Evolutionary conservation across 176 grass and related monocot species (phyloP), one percentile per base, ranked within the genome.

Genomic region (Bonia amplexicaulis): DNA sequence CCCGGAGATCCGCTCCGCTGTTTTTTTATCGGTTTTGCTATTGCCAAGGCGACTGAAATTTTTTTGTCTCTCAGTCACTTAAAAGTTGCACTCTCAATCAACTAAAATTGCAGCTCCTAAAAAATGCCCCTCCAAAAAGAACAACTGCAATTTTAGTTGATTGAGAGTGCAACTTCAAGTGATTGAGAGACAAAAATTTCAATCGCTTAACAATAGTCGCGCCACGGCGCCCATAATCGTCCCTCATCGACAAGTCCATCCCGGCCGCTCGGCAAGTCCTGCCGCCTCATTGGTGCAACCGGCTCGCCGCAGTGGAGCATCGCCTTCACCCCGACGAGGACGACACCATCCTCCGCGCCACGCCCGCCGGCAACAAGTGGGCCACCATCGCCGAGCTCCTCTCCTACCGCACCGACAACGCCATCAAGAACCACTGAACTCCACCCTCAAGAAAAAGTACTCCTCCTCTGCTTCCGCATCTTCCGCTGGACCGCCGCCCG

Each of bases 381-480:
- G 93, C 96, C 17, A 98, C 96, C 77, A 98, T 98, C 83, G 91
- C 96, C 0, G 45, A 93, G 3, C 89, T 95, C 14, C 89, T 98
- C 72, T 89, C 96, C 9, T 89, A 93, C 0, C 89, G 96, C 72
- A 98, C 93, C 49, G 93, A 98, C 93, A 98, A 98, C 90, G 96
- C 96, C 85, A 93, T 98, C 60, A 94, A 98, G 87, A 98, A 98
- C 85, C 93, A 95, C 91, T 98, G 93, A 98, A 98, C 86, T 98
- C 96, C 27, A 98, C 96, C 11, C 87, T 98, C 45, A 98, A 98
- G 85, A 61, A 93, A 9, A 93, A 95, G 72, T 87, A 88, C 68
- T 80, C 73, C 2, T 14, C 80, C 16, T 16, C 74, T 1, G 9
- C 60, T 0, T 2, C 69, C 0, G 51, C 37, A 0, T 9, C 33